Evolutionary conservation across 306 rosid species (phyloP).

Genomic region (Nissolia schottii): DNA sequence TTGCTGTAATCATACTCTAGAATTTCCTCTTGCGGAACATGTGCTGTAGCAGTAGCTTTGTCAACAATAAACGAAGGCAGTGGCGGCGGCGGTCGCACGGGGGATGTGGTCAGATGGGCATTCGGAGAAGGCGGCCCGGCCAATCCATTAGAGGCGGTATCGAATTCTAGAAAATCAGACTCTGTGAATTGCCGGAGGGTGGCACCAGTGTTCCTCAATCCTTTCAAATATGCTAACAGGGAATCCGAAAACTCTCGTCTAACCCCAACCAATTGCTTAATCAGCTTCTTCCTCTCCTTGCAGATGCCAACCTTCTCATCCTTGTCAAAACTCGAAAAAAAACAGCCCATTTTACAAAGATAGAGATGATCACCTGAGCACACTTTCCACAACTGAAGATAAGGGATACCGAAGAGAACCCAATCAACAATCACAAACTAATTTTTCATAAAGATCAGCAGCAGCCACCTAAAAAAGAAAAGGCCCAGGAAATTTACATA

Average conservation of each 20-base stretch:
- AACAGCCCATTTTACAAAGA: slow-evolving; percentile 72
- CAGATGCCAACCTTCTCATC: slow-evolving; percentile 63
- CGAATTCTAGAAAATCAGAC: slow-evolving; percentile 70
- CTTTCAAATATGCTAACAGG: slow-evolving; percentile 59
- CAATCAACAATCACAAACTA: slow-evolving; percentile 1
- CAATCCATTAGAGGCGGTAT: slow-evolving; percentile 37
- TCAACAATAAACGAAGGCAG: slow-evolving; percentile 64
- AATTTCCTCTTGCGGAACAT: slow-evolving; percentile 31
- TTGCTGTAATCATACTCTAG: slow-evolving; percentile 31
- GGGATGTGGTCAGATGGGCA: slow-evolving; percentile 45
- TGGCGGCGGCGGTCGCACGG: slow-evolving; percentile 71
- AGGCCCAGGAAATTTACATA: neutral
- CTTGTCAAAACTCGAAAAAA: slow-evolving; percentile 58
- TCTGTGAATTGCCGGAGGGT: slow-evolving; percentile 88
- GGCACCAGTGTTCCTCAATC: slow-evolving; percentile 71
- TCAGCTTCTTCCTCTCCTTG: slow-evolving; percentile 74
- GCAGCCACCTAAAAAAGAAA: neutral
- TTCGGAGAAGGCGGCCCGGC: slow-evolving; percentile 55
- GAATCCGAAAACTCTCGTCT: slow-evolving; percentile 84
- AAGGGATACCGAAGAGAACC: slow-evolving; percentile 8
- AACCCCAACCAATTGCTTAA: slow-evolving; percentile 58
- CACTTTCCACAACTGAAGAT: neutral
- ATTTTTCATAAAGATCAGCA: neutral
- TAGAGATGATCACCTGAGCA: neutral
- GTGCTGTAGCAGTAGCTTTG: neutral